Evolutionary conservation across 2,329 filamentous ascomycete genomes (phyloP), one percentile per base, ranked within the genome.

Genomic region (Xylariaceae sp.): DNA sequence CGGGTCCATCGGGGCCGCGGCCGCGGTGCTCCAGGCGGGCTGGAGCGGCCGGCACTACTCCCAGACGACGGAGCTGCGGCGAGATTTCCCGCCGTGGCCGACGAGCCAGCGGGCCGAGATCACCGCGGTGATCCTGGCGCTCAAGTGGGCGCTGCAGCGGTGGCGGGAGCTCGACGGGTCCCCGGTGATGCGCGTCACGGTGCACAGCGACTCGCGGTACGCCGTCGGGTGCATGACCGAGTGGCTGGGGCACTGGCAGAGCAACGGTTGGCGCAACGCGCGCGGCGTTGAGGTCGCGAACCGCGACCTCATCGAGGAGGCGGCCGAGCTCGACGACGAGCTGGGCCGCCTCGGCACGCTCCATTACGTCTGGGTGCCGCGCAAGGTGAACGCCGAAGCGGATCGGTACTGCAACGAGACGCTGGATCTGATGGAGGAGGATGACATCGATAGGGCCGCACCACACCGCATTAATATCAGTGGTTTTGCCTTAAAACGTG

Each of bases 61-160:
- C n/a, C n/a, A n/a, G n/a, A n/a, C n/a, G n/a, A n/a, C n/a, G n/a
- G n/a, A n/a, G n/a, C 24, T 5, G 6, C 10, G 40, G 17, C 31
- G 35, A 9, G 18, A 2, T 1, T 0, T 17, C 4, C n/a, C 28
- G 1, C 19, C 21, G 5, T n/a, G n/a, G n/a, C 46, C 49, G 5
- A 61, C 59, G 3, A 61, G 49, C 33, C 56, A 60, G 38, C 42
- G 57, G 32, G 59, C 60, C 8, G 59, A 64, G 35, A 39, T 63
- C 15, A 36, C 35, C 1, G 58, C 55, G 23, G 46, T 60, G 33
- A 67, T 75, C 26, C 33, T 74, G 25, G 72, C 60, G 13, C 56
- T 77, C 19, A 54, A 64, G 12, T 50, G 68, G 33, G 70, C 68
- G 6, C 39, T 75, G 21, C 28, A 53, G 11, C 50, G 36, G 33